Evolutionary conservation across 225 moss, liverwort and hornwort species (phyloP), one percentile per base, ranked within the genome.

Genomic region (Physcomitrium patens): DNA sequence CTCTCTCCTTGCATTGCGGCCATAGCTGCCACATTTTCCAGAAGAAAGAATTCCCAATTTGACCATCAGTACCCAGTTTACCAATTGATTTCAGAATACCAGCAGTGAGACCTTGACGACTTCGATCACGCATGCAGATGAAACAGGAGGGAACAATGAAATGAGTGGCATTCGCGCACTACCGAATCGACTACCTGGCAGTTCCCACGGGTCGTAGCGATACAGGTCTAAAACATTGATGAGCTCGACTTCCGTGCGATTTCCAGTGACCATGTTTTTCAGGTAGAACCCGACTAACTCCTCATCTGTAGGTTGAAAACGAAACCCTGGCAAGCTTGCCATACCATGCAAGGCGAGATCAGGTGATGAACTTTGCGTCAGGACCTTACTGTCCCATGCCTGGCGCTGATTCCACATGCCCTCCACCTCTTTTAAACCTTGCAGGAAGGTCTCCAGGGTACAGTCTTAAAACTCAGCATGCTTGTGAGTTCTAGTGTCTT

Each of bases 1-100:
- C 78, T 81, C 70, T 91, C 91, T 13, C 89, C 84, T 64, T 80
- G 79, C 84, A 88, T 84, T 31, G 84, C 78, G 16, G 89, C 86
- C 91, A 88, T 76, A 23, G 84, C 91, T 88, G 76, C 64, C 47
- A 10, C 24, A 37, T 37, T 37, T 37, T 4, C 31, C 31, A 4
- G 31, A 31, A 31, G 31, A 31, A 37, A 2, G 31, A 37, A 37
- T 37, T 37, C 7, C 24, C 31, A 37, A 7, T 7, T 37, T 37
- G 4, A 51, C 3, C 51, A 12, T 51, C 51, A 51, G 51, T 7
- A 51, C 14, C 13, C 17, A 17, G 13, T 5, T 37, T 37, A 37
- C 31, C 31, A 37, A 37, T 24, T 24, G 24, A 24, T 24, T 24
- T 1, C 24, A 24, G 24, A 24, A 24, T 24, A 24, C 1, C 24